A percentile compares a stretch with the other conserved stretches of the same genome.
Conservation (phyloP, 805 yeast genomes). For the Candida tammaniensis region DNA sequence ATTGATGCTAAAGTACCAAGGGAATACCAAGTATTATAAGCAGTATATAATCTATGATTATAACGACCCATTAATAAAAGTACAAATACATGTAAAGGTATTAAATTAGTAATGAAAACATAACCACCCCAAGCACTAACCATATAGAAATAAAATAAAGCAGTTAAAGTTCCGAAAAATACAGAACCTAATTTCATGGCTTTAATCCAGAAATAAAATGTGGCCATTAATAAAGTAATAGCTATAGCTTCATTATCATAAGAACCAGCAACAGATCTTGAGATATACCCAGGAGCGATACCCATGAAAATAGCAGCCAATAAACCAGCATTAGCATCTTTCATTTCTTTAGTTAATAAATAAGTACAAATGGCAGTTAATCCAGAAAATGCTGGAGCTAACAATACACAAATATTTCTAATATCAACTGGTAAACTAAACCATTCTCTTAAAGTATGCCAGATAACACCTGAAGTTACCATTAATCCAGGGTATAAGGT, state of each 20-base stretch:
- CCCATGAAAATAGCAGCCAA: conserved; percentile 94
- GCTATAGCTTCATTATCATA: conserved; percentile 99
- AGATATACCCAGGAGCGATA: conserved; percentile 97
- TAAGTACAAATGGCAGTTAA: conserved; percentile 89
- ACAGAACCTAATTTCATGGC: conserved; percentile 89
- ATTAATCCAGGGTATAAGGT: conserved; percentile 96
- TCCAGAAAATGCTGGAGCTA: conserved; percentile 96
- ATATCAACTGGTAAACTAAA: conserved; percentile 85
- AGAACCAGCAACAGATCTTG: conserved; percentile 97
- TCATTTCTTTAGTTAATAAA: conserved; percentile 83
- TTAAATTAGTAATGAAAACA: conserved; percentile 95
- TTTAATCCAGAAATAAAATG: conserved; percentile 95
- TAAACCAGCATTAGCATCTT: conserved; percentile 84
- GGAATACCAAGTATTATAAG: conserved; percentile 96
- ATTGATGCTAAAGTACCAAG: conserved; percentile 96
- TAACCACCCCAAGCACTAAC: conserved; percentile 99
- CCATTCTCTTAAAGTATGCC: conserved; percentile 61
- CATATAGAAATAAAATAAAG: conserved; percentile 94
- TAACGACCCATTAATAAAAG: conserved; percentile 93
- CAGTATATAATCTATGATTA: conserved; percentile 74
- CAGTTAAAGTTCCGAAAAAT: conserved; percentile 77
- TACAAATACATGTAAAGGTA: conserved; percentile 92
- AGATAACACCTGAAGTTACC: conserved; percentile 94
- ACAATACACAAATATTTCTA: conserved; percentile 89
- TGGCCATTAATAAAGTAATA: conserved; percentile 89